Conservation (phyloP, 257 asterid species). For the Vinca minor region DNA sequence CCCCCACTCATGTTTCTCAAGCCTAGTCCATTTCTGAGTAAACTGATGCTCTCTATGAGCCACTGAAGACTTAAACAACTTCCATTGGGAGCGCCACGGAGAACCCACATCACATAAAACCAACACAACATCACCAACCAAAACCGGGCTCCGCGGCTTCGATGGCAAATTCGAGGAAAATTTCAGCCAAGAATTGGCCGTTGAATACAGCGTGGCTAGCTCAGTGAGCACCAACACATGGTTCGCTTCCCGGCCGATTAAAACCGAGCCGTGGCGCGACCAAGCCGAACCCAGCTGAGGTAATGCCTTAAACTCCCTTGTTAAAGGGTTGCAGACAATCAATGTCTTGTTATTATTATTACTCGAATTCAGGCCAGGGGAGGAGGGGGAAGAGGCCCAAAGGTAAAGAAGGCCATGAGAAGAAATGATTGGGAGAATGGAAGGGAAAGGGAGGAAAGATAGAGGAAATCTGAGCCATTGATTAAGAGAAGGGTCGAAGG, state of each 20-base stretch:
- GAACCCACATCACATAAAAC: conserved; percentile 86
- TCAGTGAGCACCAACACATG: conserved; percentile 76
- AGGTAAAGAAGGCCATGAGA: conserved; percentile 74
- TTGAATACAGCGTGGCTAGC: conserved; percentile 67
- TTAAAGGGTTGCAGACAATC: conserved; percentile 75
- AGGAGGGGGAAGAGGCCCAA: conserved; percentile 44
- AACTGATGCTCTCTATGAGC: conserved; percentile 23
- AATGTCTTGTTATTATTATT: conserved; percentile 37
- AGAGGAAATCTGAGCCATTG: conserved; percentile 80
- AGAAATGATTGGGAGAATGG: conserved; percentile 81
- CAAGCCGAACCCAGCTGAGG: conserved; percentile 98
- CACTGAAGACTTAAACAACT: conserved; percentile 45
- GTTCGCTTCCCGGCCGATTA: conserved; percentile 59
- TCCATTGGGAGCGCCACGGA: conserved; percentile 97
- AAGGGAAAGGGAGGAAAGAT: conserved; percentile 69
- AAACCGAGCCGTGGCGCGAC: conserved; percentile 92
- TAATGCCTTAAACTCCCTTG: conserved; percentile 46
- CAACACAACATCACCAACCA: conserved; percentile 55
- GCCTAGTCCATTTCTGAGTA: conserved; percentile 63
- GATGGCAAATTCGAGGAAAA: conserved; percentile 85
- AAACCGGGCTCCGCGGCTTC: conserved; percentile 78
- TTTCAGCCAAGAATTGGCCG: conserved; percentile 60
- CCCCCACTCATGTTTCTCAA: conserved; percentile 85
- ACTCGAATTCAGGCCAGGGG: neutral
- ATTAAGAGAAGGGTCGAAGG: conserved; percentile 55